These are phyloP conservation scores for Zopfia rhizophila DNA, from an alignment of 2,329 filamentous ascomycete genomes.

Conservation along the genomic window DNA sequence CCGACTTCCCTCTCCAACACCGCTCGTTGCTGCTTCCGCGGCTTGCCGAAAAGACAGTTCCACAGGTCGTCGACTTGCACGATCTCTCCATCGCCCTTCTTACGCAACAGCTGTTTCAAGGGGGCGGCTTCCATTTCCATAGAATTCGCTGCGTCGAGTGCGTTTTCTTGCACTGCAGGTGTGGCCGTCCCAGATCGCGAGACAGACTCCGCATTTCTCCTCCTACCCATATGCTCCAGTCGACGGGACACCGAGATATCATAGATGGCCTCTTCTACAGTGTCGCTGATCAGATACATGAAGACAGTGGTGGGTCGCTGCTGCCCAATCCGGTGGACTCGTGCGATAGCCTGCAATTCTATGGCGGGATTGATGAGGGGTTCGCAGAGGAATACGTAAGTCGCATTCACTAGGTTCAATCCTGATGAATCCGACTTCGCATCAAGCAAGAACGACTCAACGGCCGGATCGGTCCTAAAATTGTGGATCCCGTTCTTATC, in stretches of 20 bases:
- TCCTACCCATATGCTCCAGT: constrained; percentile 75
- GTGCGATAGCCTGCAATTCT: constrained; percentile 92
- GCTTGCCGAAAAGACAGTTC: constrained; percentile 83
- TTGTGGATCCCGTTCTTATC: constrained; percentile 73
- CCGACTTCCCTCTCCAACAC: constrained; percentile 57
- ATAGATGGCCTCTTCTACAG: constrained; percentile 93
- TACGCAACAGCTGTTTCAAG: constrained; percentile 76
- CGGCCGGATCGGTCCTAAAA: constrained; percentile 78
- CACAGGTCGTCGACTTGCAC: constrained; percentile 84
- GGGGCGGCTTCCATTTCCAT: constrained; percentile 80
- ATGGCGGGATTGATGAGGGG: constrained; percentile 93
- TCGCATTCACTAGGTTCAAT: constrained; percentile 91
- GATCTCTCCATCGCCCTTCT: constrained; percentile 78
- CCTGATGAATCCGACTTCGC: constrained; percentile 89
- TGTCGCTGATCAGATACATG: constrained; percentile 91
- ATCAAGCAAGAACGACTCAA: constrained; percentile 89
- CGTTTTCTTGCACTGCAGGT: constrained; percentile 63
- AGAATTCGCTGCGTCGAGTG: constrained; percentile 85
- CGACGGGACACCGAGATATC: constrained; percentile 83
- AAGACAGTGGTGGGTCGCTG: constrained; percentile 88
- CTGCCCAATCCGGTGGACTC: constrained; percentile 95
- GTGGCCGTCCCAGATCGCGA: constrained; percentile 36
- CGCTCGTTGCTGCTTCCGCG: constrained; percentile 50
- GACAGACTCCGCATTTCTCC: background rate
- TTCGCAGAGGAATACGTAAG: constrained; percentile 93